Evolutionary conservation across 2,329 filamentous ascomycete species (phyloP), one percentile per base, ranked within the genome.

Genomic region (Thermothelomyces thermophilus): DNA sequence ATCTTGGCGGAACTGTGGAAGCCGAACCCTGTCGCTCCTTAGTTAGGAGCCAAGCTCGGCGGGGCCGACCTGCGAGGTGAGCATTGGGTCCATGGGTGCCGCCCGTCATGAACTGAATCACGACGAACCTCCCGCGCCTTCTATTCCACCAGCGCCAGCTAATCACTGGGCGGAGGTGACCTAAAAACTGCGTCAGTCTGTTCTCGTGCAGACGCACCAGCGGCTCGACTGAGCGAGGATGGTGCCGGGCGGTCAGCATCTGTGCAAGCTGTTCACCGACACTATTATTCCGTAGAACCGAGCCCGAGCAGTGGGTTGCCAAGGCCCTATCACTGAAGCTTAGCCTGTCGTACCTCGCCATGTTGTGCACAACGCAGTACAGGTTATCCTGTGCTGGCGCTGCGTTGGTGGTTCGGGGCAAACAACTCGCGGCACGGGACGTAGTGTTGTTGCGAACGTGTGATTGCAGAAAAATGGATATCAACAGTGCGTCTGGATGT

Each of bases 321-420:
- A n/a, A n/a, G n/a, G n/a, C n/a, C n/a, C n/a, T n/a, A n/a, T n/a
- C n/a, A n/a, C n/a, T n/a, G 46, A 42, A 42, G 39, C 39, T 48
- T 42, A 39, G 46, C 46, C 46, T 41, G 17, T 28, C 14, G 36
- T 47, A 30, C 41, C 30, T 48, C 30, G 10, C 37, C 39, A 31
- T 42, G 39, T 24, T 7, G n/a, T n/a, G n/a, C n/a, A n/a, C n/a
- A 5, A 26, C 24, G 24, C n/a, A 26, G 9, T 26, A 26, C 24
- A 26, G 37, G 19, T 31, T 37, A 13, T 13, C 24, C 22, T n/a
- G 10, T 8, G 16, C 8, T 9, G 14, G 4, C 3, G 9, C 2
- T 28, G 28, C 13, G 8, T 9, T 22, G 26, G 10, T 17, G 11
- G 9, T 28, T n/a, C 11, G 17, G n/a, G 19, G 41, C 36, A 26